phyloP scores from a whole-genome alignment of 1,139 yeast genomes.

The Nadsonia starkeyi-henricii region DNA sequence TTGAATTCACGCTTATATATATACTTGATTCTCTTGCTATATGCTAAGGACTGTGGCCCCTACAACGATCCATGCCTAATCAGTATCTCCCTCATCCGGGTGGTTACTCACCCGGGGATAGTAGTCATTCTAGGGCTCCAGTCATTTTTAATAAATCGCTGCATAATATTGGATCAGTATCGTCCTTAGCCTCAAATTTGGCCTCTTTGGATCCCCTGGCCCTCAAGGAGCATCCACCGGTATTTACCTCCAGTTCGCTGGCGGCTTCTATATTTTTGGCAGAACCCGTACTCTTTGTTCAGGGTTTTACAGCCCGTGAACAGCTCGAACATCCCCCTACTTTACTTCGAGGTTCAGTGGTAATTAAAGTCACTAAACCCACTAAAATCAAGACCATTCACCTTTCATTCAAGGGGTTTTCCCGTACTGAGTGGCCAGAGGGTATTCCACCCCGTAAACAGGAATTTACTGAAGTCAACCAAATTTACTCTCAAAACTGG shows the following conservation, averaged over 20 bases:
- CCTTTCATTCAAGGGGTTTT: constrained; percentile 53
- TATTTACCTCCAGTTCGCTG: background rate
- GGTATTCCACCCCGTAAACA: constrained; percentile 86
- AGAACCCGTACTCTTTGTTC: constrained; percentile 66
- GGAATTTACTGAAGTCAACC: constrained; percentile 49
- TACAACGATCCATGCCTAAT: too few species aligned
- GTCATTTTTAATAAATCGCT: too few species aligned
- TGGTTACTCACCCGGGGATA: too few species aligned
- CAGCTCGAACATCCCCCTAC: constrained; percentile 64
- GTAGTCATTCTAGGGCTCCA: too few species aligned
- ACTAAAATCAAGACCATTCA: constrained; percentile 56
- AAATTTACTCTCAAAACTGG: constrained; percentile 78
- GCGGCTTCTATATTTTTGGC: constrained; percentile 40
- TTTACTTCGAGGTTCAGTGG: constrained; percentile 68
- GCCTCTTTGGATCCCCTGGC: background rate
- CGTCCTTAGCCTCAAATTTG: too few species aligned
- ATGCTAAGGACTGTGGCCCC: too few species aligned
- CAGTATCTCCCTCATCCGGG: too few species aligned
- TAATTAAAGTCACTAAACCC: constrained; percentile 58
- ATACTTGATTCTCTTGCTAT: too few species aligned
- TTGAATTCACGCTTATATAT: too few species aligned
- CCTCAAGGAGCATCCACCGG: background rate
- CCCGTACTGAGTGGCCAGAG: constrained; percentile 95
- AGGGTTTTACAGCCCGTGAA: constrained; percentile 64
- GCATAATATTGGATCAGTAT: too few species aligned